Conservation (phyloP, 2,329 filamentous ascomycete species). For the Hirsutella thompsonii region DNA sequence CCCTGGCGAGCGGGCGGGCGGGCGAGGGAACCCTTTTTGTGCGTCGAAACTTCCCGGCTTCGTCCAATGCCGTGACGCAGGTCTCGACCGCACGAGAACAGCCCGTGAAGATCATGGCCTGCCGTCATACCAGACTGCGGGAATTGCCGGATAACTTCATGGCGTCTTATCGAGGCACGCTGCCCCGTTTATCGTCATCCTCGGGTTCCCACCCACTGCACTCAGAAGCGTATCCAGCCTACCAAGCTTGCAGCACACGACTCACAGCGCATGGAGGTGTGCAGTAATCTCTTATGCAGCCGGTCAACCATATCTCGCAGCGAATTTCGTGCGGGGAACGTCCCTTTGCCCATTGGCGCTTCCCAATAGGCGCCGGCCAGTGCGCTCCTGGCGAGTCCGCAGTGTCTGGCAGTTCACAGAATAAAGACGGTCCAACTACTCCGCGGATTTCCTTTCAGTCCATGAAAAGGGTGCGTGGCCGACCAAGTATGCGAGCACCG, state of each 20-base stretch:
- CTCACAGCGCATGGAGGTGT: not conserved
- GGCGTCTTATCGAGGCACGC: not conserved
- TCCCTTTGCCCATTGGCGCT: not conserved
- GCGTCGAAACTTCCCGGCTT: not conserved
- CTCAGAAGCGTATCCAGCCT: not conserved
- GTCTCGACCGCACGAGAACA: not conserved
- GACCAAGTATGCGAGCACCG: no score
- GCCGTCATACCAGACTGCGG: not conserved
- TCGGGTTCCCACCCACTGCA: not conserved
- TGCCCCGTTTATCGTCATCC: not conserved
- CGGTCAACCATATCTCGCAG: conserved; percentile 3
- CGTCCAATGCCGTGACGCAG: not conserved
- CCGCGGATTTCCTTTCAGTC: no score
- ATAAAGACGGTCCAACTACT: no score
- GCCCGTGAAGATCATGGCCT: not conserved
- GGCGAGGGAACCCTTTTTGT: not conserved
- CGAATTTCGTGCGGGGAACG: not conserved
- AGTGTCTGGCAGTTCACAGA: no score
- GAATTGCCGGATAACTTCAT: not conserved
- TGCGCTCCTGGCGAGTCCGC: no score
- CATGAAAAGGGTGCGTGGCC: no score
- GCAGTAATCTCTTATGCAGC: conserved; percentile 2
- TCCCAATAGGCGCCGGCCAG: no score
- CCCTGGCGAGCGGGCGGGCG: no score
- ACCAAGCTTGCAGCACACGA: not conserved